phyloP scores from a whole-genome alignment of 2,329 filamentous ascomycete genomes.

The Sporothrix mexicana region DNA sequence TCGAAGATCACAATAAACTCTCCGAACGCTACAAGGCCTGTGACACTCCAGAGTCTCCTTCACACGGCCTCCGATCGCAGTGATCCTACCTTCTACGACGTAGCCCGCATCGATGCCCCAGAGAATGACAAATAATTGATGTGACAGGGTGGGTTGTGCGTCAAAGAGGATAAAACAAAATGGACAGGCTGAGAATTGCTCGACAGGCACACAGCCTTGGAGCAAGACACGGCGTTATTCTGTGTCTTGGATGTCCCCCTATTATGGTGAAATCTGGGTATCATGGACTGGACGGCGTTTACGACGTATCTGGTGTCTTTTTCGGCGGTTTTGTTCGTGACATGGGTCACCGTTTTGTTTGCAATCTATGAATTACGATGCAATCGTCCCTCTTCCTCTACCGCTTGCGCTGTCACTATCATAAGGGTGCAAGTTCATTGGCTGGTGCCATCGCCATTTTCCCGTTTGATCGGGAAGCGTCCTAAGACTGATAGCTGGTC shows the following conservation, averaged over 20 bases:
- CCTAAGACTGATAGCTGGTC: neutral
- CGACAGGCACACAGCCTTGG: conserved; percentile 16
- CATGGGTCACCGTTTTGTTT: no score
- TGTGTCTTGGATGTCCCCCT: neutral
- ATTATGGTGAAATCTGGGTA: neutral
- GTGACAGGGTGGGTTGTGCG: neutral
- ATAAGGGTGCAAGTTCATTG: neutral
- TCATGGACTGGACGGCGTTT: neutral
- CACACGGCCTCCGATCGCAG: neutral
- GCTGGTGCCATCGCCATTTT: conserved; percentile 1
- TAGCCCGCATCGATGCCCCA: conserved; percentile 4
- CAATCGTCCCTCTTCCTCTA: neutral
- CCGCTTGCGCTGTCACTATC: neutral
- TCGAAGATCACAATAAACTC: conserved; percentile 27
- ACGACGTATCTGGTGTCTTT: neutral
- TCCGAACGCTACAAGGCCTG: neutral
- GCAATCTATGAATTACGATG: no score
- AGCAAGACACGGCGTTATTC: conserved; percentile 3
- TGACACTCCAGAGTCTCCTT: neutral
- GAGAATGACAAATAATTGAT: conserved; percentile 13
- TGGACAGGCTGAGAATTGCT: neutral
- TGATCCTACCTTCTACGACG: conserved; percentile 9
- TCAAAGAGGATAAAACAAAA: neutral
- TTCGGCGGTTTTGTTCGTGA: neutral
- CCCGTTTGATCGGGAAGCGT: conserved; percentile 16